Evolutionary conservation across 257 asterid genomes (phyloP), one percentile per base, ranked within the genome.

Genomic region (Solanum pinnatisectum): DNA sequence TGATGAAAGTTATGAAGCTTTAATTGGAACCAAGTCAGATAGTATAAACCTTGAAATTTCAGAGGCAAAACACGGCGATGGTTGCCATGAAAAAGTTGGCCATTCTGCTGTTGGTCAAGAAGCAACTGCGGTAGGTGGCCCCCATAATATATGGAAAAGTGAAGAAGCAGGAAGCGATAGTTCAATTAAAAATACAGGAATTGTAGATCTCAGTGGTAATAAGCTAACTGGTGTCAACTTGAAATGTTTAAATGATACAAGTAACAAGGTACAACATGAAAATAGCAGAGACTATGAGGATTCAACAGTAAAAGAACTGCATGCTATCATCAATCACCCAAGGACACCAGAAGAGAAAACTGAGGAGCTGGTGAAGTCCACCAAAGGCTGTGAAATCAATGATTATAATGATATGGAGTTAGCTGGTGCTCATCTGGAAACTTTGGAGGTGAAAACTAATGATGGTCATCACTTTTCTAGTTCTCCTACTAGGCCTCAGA

Each of bases 401-500:
- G 70, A 9, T 49, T 20, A 30, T 82, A 49, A 5, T 49, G 86
- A 7, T 18, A 82, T 10, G 42, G 86, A 18, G 32, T 82, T 82
- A 82, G 86, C 44, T 49, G 86, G 44, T 49, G 68, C 86, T 82
- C 70, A 27, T 49, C 86, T 10, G 16, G 25, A 87, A 36, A 22
- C 72, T 76, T 16, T 59, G 59, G 73, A 87, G 88, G 72, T 87
- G 42, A 85, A 84, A 81, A 63, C 56, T 37, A 86, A 74, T 52
- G 89, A 78, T 79, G 78, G 74, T 82, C 63, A 86, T 83, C 40
- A 44, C n/a, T 68, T 82, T 68, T 39, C 86, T 82, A 63, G 37
- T 70, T 81, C 84, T 85, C 37, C 91, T 12, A 46, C 87, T 68
- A 89, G 84, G 88, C 87, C 87, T 5, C 90, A 87, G 33, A 87